Conservation (phyloP, 2,329 filamentous ascomycete species). For the Podosphaera xanthii region DNA sequence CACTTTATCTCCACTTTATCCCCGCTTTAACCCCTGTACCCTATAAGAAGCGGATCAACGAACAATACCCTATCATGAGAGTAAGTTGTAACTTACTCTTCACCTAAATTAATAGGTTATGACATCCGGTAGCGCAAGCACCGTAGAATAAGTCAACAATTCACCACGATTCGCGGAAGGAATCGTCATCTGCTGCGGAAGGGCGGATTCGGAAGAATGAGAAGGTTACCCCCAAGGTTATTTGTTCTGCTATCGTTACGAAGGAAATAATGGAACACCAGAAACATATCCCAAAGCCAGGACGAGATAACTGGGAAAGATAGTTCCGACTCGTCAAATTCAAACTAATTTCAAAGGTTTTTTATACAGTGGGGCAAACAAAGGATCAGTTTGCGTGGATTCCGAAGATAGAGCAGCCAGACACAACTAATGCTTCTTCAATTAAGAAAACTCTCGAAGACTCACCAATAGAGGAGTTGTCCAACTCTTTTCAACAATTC, state of each 20-base stretch:
- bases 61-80: too few relatives aligned
- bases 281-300: not conserved
- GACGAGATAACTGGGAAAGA: not conserved
- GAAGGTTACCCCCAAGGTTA: not conserved
- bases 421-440: not conserved
- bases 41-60: too few relatives aligned
- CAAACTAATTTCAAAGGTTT: not conserved
- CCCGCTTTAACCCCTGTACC: too few relatives aligned
- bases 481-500: not conserved
- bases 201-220: not conserved
- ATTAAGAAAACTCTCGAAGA: not conserved
- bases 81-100: too few relatives aligned
- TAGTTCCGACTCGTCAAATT: not conserved
- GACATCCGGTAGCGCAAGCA: not conserved
- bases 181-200: not conserved
- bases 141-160: too few relatives aligned
- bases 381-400: not conserved
- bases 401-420: not conserved
- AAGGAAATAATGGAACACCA: not conserved
- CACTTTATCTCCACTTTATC: too few relatives aligned
- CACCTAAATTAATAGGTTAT: not conserved
- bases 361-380: not conserved
- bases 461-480: not conserved
- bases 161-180: not conserved
- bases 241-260: not conserved